Conservation (phyloP, 352 stramenopile species). For the Globisporangium takayamanum region DNA sequence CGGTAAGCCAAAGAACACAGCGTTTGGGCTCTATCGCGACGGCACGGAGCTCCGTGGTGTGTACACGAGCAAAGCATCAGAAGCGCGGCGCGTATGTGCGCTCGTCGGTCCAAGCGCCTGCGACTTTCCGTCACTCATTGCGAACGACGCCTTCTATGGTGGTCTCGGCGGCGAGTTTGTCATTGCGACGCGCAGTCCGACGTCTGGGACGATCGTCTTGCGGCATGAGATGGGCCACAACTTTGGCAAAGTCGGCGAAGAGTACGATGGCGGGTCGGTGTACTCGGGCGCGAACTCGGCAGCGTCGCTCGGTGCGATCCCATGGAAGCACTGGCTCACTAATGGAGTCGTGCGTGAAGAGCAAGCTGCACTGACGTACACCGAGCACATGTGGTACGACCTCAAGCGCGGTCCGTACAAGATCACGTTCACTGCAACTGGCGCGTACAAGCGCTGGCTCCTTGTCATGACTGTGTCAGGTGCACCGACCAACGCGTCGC, state of each 20-base stretch:
- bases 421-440: slow-evolving; percentile 26
- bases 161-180: slow-evolving; percentile 34
- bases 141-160: slow-evolving; percentile 34
- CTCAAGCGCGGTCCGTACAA: slow-evolving; percentile 24
- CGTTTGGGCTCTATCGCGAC: slow-evolving; percentile 21
- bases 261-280: slow-evolving; percentile 32
- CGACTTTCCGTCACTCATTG: slow-evolving; percentile 31
- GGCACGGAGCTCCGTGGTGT: slow-evolving; percentile 16
- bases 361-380: slow-evolving; percentile 21
- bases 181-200: slow-evolving; percentile 24
- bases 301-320: slow-evolving; percentile 1
- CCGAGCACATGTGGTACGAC: slow-evolving; percentile 32
- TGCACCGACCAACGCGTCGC: slow-evolving; percentile 22
- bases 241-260: slow-evolving; percentile 34
- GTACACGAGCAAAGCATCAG: slow-evolving; percentile 11
- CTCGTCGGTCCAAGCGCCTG: slow-evolving; percentile 9
- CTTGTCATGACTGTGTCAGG: slow-evolving; percentile 22
- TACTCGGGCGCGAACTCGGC: slow-evolving; percentile 31
- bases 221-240: slow-evolving; percentile 36
- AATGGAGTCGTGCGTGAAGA: slow-evolving; percentile 12
- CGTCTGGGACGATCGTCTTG: slow-evolving; percentile 24
- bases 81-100: slow-evolving; percentile 12
- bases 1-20: slow-evolving; percentile 15
- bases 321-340: slow-evolving; percentile 31
- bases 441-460: slow-evolving; percentile 24